A percentile compares a stretch with the other conserved stretches of the same genome.
Conservation (phyloP, 331 rosid genomes). For the Pyrus hybrid region DNA sequence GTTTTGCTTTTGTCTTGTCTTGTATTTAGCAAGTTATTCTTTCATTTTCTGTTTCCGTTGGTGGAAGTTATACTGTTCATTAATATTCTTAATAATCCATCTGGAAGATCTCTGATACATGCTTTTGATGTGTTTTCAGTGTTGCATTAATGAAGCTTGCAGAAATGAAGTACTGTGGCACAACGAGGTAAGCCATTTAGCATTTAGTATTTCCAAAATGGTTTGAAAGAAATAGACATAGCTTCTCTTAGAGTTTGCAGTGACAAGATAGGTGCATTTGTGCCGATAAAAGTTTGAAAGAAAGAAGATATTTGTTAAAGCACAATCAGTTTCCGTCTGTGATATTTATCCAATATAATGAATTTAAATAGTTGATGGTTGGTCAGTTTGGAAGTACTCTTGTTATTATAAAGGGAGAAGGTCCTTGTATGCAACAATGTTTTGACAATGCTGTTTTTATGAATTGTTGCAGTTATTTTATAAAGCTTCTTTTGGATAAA, state of each 20-base stretch:
- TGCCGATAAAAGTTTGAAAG: background rate
- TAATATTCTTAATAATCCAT: background rate
- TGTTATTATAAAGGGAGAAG: background rate
- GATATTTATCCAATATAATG: background rate
- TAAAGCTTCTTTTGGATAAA: constrained; percentile 88
- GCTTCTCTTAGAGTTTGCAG: background rate
- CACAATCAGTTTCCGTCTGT: background rate
- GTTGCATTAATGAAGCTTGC: constrained; percentile 48
- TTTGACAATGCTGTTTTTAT: constrained; percentile 9
- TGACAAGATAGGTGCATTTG: background rate
- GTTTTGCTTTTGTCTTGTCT: background rate
- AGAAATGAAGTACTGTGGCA: no score
- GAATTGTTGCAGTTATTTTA: constrained; percentile 67
- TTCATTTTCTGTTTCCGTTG: background rate
- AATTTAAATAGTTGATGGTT: background rate
- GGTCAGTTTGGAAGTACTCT: background rate
- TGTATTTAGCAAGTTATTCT: background rate
- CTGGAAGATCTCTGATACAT: constrained; percentile 8
- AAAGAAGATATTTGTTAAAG: background rate
- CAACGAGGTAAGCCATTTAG: no score
- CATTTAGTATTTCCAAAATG: no score
- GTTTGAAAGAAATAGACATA: no score
- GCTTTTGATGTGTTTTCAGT: constrained; percentile 42
- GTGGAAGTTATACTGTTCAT: background rate
- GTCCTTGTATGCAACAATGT: background rate